Evolutionary conservation across 2,329 filamentous ascomycete species (phyloP).

Genomic region (Sclerotinia glacialis): DNA sequence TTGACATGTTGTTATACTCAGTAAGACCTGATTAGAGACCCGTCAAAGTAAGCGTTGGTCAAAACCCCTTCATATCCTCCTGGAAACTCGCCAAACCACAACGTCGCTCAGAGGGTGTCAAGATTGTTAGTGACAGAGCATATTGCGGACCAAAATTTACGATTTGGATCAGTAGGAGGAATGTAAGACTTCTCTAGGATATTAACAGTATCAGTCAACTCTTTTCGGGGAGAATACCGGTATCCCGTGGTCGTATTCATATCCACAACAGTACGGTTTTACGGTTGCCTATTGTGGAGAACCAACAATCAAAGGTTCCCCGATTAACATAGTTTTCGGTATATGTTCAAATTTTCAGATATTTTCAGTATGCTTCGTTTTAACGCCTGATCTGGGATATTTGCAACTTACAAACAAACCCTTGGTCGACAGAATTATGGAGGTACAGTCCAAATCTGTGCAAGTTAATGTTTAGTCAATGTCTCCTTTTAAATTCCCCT

Average conservation of each 20-base stretch:
- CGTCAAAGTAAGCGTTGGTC: background rate
- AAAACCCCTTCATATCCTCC: background rate
- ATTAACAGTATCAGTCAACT: background rate
- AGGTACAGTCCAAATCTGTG: background rate
- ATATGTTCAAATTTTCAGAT: background rate
- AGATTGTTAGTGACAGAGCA: background rate
- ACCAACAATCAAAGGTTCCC: background rate
- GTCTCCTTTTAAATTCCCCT: background rate
- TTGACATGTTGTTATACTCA: background rate
- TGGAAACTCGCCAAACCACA: background rate
- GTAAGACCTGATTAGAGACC: background rate
- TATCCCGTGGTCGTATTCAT: background rate
- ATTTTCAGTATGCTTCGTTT: background rate
- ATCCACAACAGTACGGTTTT: background rate
- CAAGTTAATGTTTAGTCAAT: background rate
- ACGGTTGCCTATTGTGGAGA: slow-evolving; percentile 11
- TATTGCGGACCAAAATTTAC: background rate
- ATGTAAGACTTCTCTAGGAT: background rate
- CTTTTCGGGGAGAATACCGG: background rate
- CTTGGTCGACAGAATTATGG: background rate
- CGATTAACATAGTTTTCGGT: slow-evolving; percentile 43
- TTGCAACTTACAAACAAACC: background rate
- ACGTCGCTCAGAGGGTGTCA: background rate
- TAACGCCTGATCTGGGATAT: background rate
- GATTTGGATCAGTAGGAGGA: background rate